phyloP scores from a whole-genome alignment of 495 filamentous ascomycete species.

The Daldinia vernicosa region DNA sequence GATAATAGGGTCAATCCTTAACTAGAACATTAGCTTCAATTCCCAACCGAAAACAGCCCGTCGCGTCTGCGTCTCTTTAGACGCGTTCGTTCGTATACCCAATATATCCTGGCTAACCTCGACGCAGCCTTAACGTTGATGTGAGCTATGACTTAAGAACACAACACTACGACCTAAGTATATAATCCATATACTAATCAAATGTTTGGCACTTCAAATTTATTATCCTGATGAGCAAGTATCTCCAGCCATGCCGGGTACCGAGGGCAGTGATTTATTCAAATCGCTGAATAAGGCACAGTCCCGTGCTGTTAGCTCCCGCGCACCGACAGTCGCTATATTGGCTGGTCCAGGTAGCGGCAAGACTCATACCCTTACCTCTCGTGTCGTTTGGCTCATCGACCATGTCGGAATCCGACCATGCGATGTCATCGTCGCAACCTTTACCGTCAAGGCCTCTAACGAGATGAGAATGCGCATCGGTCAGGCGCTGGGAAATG shows the following conservation, averaged over 20 bases:
- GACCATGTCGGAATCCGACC: slow-evolving; percentile 78
- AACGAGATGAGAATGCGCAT: slow-evolving; percentile 95
- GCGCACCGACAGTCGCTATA: slow-evolving; percentile 83
- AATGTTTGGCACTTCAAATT: neutral
- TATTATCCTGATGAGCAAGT: slow-evolving; percentile 7
- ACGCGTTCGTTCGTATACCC: slow-evolving; percentile 14
- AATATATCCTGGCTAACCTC: neutral
- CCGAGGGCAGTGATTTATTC: slow-evolving; percentile 64
- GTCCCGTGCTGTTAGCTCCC: slow-evolving; percentile 81
- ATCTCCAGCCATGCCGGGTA: slow-evolving; percentile 27
- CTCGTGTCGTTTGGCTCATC: slow-evolving; percentile 94
- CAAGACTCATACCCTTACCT: slow-evolving; percentile 96
- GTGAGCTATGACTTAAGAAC: neutral
- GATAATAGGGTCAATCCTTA: neutral
- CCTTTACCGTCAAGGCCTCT: slow-evolving; percentile 97
- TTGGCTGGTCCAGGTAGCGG: slow-evolving; percentile 85
- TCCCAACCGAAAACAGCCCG: slow-evolving; percentile 15
- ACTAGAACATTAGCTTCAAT: neutral
- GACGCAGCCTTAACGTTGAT: neutral
- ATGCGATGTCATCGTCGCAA: slow-evolving; percentile 94
- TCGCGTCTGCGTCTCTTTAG: slow-evolving; percentile 28
- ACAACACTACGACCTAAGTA: neutral
- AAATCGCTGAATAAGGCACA: slow-evolving; percentile 86
- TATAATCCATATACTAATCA: neutral
- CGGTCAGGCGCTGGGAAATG: slow-evolving; percentile 77